Percentiles rank a stretch among this genome's conserved stretches.
These are phyloP conservation scores for grape (Vitis vinifera) DNA, from an alignment of 164 flowering plant species.

Conservation along the genomic window ASM3070453v1 NC_081805.1:14972501-14973000, in stretches of 20 bases:
- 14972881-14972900: conserved; percentile 87
- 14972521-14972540: too few species aligned
- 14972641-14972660: too few species aligned
- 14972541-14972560: too few species aligned
- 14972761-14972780: conserved; percentile 44
- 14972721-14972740: conserved; percentile 48
- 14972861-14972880: conserved; percentile 77
- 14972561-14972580: too few species aligned
- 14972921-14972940: neutral
- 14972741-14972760: conserved; percentile 44
- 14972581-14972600: too few species aligned
- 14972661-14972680: too few species aligned
- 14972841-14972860: conserved; percentile 70
- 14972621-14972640: too few species aligned
- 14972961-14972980: conserved; percentile 19
- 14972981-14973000: conserved; percentile 25
- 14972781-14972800: conserved; percentile 50
- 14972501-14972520: too few species aligned
- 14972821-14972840: conserved; percentile 16
- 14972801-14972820: conserved; percentile 73
- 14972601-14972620: too few species aligned
- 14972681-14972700: conserved; percentile 34
- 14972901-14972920: conserved; percentile 58
- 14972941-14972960: too few species aligned
- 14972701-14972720: conserved; percentile 70